Base-by-base conservation (phyloP, 306 rosid species). In the Phaseolus lunatus region DNA sequence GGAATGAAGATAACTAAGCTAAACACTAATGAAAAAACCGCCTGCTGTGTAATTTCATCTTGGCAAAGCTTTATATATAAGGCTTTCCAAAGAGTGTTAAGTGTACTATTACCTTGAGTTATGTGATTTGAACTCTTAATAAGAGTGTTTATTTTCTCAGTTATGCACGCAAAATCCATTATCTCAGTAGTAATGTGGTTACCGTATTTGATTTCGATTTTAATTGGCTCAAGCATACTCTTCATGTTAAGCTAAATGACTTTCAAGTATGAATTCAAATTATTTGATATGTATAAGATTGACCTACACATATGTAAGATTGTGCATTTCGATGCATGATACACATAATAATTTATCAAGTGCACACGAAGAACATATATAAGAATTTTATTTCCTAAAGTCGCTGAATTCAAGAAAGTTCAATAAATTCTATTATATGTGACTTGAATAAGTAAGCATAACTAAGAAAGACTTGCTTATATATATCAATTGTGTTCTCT, bases 51-150 rank as follows among this genome's bases (percentile, higher is more conserved):
- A 45, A 83, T 80, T 76, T 66, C 35, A 48, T 39, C 18, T 41
- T 53, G 81, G 79, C 81, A 39, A 48, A 77, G 70, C 74, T 74
- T 26, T 75, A 31, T 72, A 19, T 70, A 61, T 77, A 77, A 79
- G 77, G 70, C 62, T 75, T 68, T 78, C 27, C 31, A 33, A 16
- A 49, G 59, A 52, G 58, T 84, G 75, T 48, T 59, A 52, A 52
- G 64, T 73, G 50, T 77, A 58, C 50, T 77, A 58, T 6, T 52
- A 39, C 31, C 57, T 61, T 77, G 10, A 73, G 66, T 76, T 33
- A 16, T 49, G 72, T 57, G 44, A 39, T 50, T 59, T 77, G 45
- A 81, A 58, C 35, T 59, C 47, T 73, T 65, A 68, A 70, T 76
- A 24, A 3, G 43, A n/a, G 43, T 75, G 74, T 45, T 64, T 62